Evolutionary conservation across 306 rosid genomes (phyloP).

Genomic region (Acacia confusa): DNA sequence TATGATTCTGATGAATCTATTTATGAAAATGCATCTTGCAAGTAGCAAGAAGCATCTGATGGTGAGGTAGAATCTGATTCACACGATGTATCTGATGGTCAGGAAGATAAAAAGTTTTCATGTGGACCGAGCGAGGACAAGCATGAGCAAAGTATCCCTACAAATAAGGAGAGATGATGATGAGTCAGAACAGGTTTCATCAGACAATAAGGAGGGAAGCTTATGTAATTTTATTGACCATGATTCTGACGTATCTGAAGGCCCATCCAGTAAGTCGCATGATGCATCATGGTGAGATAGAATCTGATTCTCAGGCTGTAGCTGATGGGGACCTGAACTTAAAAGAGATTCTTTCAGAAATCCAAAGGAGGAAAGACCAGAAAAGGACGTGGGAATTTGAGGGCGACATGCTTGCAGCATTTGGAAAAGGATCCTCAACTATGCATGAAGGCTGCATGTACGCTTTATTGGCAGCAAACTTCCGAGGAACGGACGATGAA

Average conservation of each 20-base stretch:
- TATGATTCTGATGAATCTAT: slow-evolving; percentile 47
- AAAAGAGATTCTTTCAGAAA: slow-evolving; percentile 46
- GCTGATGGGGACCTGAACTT: slow-evolving; percentile 38
- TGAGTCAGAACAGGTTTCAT: slow-evolving; percentile 39
- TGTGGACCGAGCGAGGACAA: slow-evolving; percentile 20
- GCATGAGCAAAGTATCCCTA: slow-evolving; percentile 28
- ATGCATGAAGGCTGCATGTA: slow-evolving; percentile 81
- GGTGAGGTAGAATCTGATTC: slow-evolving; percentile 7
- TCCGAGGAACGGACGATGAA: slow-evolving; percentile 46
- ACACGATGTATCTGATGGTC: slow-evolving; percentile 35
- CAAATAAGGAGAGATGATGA: slow-evolving; percentile 13
- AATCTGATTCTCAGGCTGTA: slow-evolving; percentile 27
- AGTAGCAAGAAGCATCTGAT: slow-evolving; percentile 38
- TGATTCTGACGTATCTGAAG: slow-evolving; percentile 35
- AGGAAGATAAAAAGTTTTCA: slow-evolving; percentile 19
- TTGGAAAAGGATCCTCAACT: slow-evolving; percentile 61
- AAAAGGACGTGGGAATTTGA: slow-evolving; percentile 62
- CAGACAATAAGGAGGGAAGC: slow-evolving; percentile 54
- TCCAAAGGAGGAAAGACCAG: slow-evolving; percentile 52
- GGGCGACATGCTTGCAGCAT: slow-evolving; percentile 77
- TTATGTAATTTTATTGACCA: slow-evolving; percentile 59
- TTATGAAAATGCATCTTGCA: slow-evolving; percentile 35
- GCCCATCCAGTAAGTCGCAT: slow-evolving; percentile 39
- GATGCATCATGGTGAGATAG: slow-evolving; percentile 17
- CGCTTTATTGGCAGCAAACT: slow-evolving; percentile 69